Percentiles rank a stretch among this genome's conserved stretches.
These are phyloP conservation scores for Fonsecaea multimorphosa DNA, from an alignment of 2,329 filamentous ascomycete species.

Conservation along the genomic window DNA sequence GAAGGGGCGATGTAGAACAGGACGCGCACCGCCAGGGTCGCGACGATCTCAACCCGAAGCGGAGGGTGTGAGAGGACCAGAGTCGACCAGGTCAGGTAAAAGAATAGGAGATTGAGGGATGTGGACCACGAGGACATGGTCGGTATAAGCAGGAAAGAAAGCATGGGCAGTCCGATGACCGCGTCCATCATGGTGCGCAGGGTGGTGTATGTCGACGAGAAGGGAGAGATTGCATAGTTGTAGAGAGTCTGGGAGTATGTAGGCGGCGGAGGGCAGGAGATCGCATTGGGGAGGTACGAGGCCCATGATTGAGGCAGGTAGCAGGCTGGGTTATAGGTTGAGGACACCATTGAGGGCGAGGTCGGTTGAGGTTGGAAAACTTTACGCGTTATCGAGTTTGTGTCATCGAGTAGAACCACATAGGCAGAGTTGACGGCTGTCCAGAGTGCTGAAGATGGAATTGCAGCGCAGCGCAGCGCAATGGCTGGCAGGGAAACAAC, in stretches of 20 bases:
- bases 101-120: slow-evolving; percentile 83
- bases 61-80: slow-evolving; percentile 78
- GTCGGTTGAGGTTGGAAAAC: neutral
- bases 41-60: slow-evolving; percentile 75
- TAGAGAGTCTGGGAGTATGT: slow-evolving; percentile 33
- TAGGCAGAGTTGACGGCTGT: neutral
- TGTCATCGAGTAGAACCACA: neutral
- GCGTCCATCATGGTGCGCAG: slow-evolving; percentile 60
- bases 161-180: slow-evolving; percentile 73
- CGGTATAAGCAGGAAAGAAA: slow-evolving; percentile 70
- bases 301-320: slow-evolving; percentile 38
- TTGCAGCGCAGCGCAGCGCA: no score
- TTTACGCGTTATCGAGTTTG: neutral
- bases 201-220: slow-evolving; percentile 37
- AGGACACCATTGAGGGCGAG: slow-evolving; percentile 19
- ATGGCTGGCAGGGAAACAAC: neutral
- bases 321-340: slow-evolving; percentile 37
- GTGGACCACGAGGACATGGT: slow-evolving; percentile 73
- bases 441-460: neutral
- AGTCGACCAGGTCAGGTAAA: slow-evolving; percentile 88
- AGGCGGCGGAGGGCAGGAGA: slow-evolving; percentile 39
- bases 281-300: slow-evolving; percentile 34
- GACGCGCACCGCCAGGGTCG: slow-evolving; percentile 69
- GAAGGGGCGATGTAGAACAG: slow-evolving; percentile 77
- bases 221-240: slow-evolving; percentile 36